Conservation (phyloP, 2,329 filamentous ascomycete species). For the Aschersonia sp. region DNA sequence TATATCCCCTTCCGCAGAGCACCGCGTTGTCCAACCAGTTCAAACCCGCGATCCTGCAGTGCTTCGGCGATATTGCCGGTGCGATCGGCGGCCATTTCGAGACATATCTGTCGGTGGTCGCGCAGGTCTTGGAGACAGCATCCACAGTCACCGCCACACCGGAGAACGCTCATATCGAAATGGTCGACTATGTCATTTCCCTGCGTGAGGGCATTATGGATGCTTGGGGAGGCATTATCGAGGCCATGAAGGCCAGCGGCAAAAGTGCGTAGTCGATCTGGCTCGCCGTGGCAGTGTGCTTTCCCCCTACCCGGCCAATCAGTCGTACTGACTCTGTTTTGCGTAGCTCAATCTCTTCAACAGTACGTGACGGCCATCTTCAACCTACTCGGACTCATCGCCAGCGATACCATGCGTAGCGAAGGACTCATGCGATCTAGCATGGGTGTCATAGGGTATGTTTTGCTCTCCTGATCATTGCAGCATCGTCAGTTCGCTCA, state of each 20-base stretch:
- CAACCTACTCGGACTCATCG: constrained; percentile 67
- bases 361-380: constrained; percentile 79
- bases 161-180: constrained; percentile 71
- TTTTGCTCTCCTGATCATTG: constrained; percentile 4
- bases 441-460: constrained; percentile 95
- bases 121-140: constrained; percentile 86
- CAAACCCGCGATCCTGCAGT: constrained; percentile 95
- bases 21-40: constrained; percentile 85
- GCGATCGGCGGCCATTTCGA: constrained; percentile 89
- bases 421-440: constrained; percentile 84
- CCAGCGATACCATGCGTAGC: constrained; percentile 72
- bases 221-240: constrained; percentile 93
- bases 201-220: constrained; percentile 97
- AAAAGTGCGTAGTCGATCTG: constrained; percentile 46
- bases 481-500: constrained; percentile 6
- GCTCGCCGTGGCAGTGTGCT: too few species aligned
- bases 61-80: constrained; percentile 93
- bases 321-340: constrained; percentile 12
- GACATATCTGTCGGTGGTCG: constrained; percentile 83
- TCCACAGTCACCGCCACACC: constrained; percentile 64
- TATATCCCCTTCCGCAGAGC: constrained; percentile 35
- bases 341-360: constrained; percentile 51
- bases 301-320: too few species aligned
- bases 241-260: constrained; percentile 73
- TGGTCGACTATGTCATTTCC: constrained; percentile 92